Evolutionary conservation across 129 eudicot genomes (phyloP), one percentile per base, ranked within the genome.

Genomic region (Flaveria trinervia): DNA sequence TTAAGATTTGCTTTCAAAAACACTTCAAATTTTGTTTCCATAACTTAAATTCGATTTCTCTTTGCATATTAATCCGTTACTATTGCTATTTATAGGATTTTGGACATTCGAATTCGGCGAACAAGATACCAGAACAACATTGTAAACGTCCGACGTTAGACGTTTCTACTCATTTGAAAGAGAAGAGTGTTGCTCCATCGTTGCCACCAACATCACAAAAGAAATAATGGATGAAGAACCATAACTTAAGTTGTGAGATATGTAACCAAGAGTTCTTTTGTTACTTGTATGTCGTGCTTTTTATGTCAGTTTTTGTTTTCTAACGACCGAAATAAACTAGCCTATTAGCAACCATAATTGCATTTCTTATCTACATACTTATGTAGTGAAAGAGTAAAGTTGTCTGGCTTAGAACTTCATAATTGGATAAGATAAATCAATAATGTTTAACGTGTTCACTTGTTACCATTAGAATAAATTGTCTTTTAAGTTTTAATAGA

Each of bases 201-300:
- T 59, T 77, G 68, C 90, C 88, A 13, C 87, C 90, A 5, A 70
- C 86, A 15, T 70, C 83, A 28, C 85, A 75, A 52, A 75, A 75
- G 70, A 86, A 90, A 80, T 77, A 74, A 59, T 44, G n/a, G 77
- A 75, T 64, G 86, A 82, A 85, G 25, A 78, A 75, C 54, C 81
- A 26, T 45, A 80, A 50, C 54, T 76, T 73, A 78, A 17, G 73
- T 49, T 70, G 74, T 30, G 74, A n/a, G 43, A 51, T 73, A 43
- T 51, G 74, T 52, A 80, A 57, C 68, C 73, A 67, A 73, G 65
- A 18, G 36, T 33, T 67, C 11, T 73, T 33, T 18, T 80, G 64
- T 80, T 59, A 73, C 45, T 11, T 80, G 75, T 73, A 73, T 74
- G 52, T 73, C 16, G 25, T 9, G 16, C 46, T 73, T 54, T 71